Evolutionary conservation across 140 eudicot genomes (phyloP).

Genomic region (Anethum foeniculum): DNA sequence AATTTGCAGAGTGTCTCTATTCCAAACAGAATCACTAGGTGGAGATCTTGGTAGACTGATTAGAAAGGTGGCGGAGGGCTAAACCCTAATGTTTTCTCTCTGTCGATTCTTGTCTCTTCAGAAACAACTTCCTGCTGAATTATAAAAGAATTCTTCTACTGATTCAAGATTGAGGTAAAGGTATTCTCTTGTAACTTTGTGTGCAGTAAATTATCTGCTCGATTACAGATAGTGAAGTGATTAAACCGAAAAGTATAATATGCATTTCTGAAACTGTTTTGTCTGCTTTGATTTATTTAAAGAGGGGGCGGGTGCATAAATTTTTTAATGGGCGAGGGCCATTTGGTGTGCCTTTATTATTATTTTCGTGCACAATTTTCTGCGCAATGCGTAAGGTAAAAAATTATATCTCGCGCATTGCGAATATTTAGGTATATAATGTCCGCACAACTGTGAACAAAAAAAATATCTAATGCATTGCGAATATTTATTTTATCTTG

Average conservation of each 20-base stretch:
- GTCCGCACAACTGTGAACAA: too few species aligned
- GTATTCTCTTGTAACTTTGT: neutral
- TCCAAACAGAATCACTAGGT: neutral
- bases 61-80: neutral
- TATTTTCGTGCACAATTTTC: neutral
- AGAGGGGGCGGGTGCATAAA: neutral
- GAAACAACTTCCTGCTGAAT: neutral
- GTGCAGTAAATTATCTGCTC: slow-evolving; percentile 8
- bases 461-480: too few species aligned
- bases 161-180: neutral
- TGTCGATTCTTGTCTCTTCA: neutral
- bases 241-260: neutral
- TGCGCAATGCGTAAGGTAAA: neutral
- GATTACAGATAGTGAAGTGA: neutral
- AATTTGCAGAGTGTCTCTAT: neutral
- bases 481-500: too few species aligned
- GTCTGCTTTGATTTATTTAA: neutral
- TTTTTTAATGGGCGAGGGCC: neutral
- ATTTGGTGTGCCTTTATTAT: neutral
- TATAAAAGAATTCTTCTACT: neutral
- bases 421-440: too few species aligned
- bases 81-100: neutral
- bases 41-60: neutral
- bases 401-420: neutral
- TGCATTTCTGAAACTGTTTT: neutral